phyloP scores from a whole-genome alignment of 2,329 filamentous ascomycete genomes.

The Alternaria sp. region DNA sequence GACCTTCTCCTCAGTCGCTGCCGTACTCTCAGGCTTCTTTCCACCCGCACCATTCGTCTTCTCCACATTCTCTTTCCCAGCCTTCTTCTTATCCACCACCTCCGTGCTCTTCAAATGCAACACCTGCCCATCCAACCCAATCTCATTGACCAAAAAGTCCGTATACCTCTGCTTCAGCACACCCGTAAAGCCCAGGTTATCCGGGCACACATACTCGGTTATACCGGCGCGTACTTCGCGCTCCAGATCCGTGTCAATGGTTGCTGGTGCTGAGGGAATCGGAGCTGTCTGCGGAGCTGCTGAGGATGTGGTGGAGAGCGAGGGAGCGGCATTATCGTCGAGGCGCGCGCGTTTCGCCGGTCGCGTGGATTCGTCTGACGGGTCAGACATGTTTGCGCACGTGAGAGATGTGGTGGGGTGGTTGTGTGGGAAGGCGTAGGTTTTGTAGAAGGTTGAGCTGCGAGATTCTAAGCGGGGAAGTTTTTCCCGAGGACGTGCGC shows the following conservation, averaged over 20 bases:
- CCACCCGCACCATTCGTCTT: conserved; percentile 6
- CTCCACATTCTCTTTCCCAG: conserved; percentile 22
- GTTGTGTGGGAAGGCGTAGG: not conserved
- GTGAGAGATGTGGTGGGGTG: not conserved
- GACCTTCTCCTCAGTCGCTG: conserved; percentile 31
- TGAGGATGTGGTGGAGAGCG: conserved; percentile 7
- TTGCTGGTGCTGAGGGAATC: conserved; percentile 11
- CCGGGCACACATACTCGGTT: conserved; percentile 64
- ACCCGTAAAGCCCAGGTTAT: conserved; percentile 66
- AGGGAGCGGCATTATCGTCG: conserved; percentile 24
- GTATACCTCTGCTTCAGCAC: conserved; percentile 79
- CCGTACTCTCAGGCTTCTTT: conserved; percentile 15
- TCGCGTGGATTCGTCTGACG: conserved; percentile 23
- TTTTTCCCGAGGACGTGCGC: conserved; percentile 32
- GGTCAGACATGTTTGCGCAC: conserved; percentile 19
- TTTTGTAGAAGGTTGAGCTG: conserved; percentile 3
- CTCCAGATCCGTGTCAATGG: conserved; percentile 39
- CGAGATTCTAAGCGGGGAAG: conserved; percentile 30
- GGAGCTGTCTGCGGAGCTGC: conserved; percentile 6
- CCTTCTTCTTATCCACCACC: conserved; percentile 25
- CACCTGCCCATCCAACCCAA: conserved; percentile 75
- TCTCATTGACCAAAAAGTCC: conserved; percentile 92
- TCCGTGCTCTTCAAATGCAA: conserved; percentile 68
- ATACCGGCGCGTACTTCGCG: conserved; percentile 63
- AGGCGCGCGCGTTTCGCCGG: conserved; percentile 44